Percentiles rank a stretch among this genome's conserved stretches.
These are phyloP conservation scores for Melanomma pulvis-pyrius DNA, from an alignment of 495 filamentous ascomycete species.

Conservation along the genomic window DNA sequence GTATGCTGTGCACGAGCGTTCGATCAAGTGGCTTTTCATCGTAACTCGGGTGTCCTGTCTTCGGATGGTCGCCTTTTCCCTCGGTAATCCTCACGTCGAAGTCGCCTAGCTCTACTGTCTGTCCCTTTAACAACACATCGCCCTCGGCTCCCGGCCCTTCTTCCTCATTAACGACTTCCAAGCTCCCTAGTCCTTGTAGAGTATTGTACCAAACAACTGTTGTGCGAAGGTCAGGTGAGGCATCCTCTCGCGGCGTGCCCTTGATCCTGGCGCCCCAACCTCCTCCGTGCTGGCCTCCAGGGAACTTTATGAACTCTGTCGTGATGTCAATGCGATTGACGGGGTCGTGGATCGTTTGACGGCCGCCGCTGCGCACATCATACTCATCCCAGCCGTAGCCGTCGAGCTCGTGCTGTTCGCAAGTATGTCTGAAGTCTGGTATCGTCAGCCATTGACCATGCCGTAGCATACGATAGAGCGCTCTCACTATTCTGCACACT, in stretches of 20 bases:
- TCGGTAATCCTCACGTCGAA: constrained; percentile 81
- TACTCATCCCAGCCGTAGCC: constrained; percentile 98
- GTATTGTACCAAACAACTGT: constrained; percentile 79
- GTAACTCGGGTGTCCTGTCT: constrained; percentile 63
- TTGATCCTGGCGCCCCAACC: constrained; percentile 90
- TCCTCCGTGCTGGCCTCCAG: constrained; percentile 83
- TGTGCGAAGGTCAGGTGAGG: constrained; percentile 65
- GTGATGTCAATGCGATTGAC: constrained; percentile 86
- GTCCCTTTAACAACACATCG: constrained; percentile 75
- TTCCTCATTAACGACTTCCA: constrained; percentile 60
- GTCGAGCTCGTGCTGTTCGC: constrained; percentile 93
- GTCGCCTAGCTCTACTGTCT: constrained; percentile 73
- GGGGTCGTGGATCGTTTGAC: constrained; percentile 85
- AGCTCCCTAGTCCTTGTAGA: constrained; percentile 73
- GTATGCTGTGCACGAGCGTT: constrained; percentile 72
- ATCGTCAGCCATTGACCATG: neutral
- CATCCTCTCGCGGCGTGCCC: constrained; percentile 74
- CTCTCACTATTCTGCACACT: constrained; percentile 78
- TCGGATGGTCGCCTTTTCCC: constrained; percentile 61
- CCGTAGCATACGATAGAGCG: neutral
- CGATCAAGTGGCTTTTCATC: constrained; percentile 73
- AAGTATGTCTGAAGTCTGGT: constrained; percentile 87
- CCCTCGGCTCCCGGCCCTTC: constrained; percentile 61
- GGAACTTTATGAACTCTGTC: constrained; percentile 90
- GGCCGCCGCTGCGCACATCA: constrained; percentile 81